phyloP scores from a whole-genome alignment of 495 filamentous ascomycete genomes.

The Penicillium robsamsonii region DNA sequence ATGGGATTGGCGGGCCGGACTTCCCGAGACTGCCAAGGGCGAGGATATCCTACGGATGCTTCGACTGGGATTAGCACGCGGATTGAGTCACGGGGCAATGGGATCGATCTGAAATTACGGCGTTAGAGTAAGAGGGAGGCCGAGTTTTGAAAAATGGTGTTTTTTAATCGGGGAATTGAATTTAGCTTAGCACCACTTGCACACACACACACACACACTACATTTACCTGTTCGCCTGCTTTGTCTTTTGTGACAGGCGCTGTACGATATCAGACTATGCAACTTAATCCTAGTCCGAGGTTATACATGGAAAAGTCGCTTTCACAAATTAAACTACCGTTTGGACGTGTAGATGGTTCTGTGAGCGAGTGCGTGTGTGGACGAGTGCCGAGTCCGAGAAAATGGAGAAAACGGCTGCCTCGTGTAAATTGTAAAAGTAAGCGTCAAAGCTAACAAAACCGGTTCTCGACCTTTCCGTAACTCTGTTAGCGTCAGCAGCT shows the following conservation, averaged over 20 bases:
- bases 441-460: background rate
- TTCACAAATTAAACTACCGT: too few species aligned
- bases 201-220: background rate
- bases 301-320: too few species aligned
- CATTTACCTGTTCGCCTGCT: background rate
- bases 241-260: background rate
- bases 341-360: too few species aligned
- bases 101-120: conserved; percentile 19
- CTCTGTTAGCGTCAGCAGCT: conserved; percentile 26
- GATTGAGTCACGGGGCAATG: conserved; percentile 39
- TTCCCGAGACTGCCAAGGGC: conserved; percentile 56
- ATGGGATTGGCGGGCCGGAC: conserved; percentile 81
- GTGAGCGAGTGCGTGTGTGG: too few species aligned
- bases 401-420: too few species aligned
- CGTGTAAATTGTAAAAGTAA: too few species aligned
- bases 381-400: too few species aligned
- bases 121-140: conserved; percentile 3
- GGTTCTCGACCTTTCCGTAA: background rate
- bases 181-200: conserved; percentile 2
- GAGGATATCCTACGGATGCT: conserved; percentile 68
- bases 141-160: background rate
- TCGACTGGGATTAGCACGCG: conserved; percentile 70
- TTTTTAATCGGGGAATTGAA: conserved; percentile 4
- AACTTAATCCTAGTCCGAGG: background rate
- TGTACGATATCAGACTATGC: conserved; percentile 8